Percentiles rank a stretch among this genome's conserved stretches.
Conservation (phyloP, 163 green algal genomes). For the Scenedesmus sp. region DNA sequence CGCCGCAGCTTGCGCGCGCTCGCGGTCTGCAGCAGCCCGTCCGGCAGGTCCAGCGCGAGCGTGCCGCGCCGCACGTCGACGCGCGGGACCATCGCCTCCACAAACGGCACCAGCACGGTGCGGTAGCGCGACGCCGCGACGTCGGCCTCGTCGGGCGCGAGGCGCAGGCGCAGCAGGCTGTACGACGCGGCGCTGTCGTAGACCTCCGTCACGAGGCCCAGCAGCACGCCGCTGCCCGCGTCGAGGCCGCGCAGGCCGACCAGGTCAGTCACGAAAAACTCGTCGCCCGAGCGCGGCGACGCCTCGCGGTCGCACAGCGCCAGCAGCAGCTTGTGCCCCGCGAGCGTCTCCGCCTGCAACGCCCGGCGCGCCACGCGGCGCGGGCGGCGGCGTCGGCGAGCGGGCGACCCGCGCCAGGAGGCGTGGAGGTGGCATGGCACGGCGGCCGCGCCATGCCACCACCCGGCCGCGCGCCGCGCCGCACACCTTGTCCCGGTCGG, state of each 20-base stretch:
- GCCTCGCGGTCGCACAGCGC: conserved; percentile 39
- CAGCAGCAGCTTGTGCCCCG: conserved; percentile 44
- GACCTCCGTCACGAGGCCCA: conserved; percentile 46
- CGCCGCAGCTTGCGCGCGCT: conserved; percentile 17
- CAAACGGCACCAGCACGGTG: conserved; percentile 42
- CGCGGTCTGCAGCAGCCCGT: conserved; percentile 33
- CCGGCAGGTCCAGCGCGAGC: conserved; percentile 11
- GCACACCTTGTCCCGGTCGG: conserved; percentile 26
- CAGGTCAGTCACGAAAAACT: conserved; percentile 46
- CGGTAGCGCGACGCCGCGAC: conserved; percentile 28
- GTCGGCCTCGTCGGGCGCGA: conserved; percentile 28
- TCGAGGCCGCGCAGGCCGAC: conserved; percentile 31
- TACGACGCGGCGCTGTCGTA: conserved; percentile 34
- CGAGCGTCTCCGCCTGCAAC: conserved; percentile 26
- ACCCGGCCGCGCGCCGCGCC: too few relatives aligned
- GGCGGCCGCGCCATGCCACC: too few relatives aligned
- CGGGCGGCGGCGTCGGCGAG: too few relatives aligned
- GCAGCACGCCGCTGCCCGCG: neutral
- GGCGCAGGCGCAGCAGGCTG: conserved; percentile 33
- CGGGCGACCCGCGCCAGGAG: too few relatives aligned
- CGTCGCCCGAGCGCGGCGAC: neutral
- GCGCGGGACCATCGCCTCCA: conserved; percentile 27
- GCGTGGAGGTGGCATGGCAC: too few relatives aligned
- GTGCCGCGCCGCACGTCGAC: conserved; percentile 17
- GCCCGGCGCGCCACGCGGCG: neutral